phyloP scores from a whole-genome alignment of 306 rosid species.

The Glycine tomentella region DNA sequence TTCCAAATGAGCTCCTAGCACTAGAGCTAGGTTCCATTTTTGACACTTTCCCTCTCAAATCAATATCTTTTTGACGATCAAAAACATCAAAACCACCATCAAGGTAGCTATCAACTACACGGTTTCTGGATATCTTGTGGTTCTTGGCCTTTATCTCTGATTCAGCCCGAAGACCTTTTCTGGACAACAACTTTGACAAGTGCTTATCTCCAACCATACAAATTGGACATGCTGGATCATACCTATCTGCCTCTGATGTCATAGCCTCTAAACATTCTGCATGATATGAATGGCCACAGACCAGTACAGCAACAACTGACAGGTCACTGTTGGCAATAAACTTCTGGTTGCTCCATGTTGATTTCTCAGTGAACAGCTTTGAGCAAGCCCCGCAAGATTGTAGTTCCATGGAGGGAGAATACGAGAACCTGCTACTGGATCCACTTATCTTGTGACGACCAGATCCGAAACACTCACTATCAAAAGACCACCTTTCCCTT shows the following conservation, averaged over 20 bases:
- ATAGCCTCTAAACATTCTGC: constrained; percentile 84
- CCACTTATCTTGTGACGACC: constrained; percentile 72
- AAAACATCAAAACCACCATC: constrained; percentile 59
- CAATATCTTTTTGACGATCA: constrained; percentile 52
- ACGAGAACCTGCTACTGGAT: constrained; percentile 80
- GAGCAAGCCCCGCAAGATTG: constrained; percentile 80
- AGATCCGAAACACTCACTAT: constrained; percentile 75
- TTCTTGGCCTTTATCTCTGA: constrained; percentile 69
- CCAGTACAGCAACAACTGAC: constrained; percentile 78
- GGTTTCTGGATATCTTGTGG: constrained; percentile 70
- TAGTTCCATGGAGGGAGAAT: constrained; percentile 78
- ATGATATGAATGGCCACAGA: constrained; percentile 83
- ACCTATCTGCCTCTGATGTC: constrained; percentile 70
- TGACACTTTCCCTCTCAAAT: constrained; percentile 61
- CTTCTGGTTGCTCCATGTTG: constrained; percentile 78
- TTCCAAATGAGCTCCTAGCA: constrained; percentile 61
- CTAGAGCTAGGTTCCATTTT: constrained; percentile 78
- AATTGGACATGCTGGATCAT: constrained; percentile 81
- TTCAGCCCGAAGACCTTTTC: constrained; percentile 59
- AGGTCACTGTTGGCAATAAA: constrained; percentile 59
- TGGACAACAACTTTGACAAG: constrained; percentile 56
- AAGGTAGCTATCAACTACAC: constrained; percentile 76
- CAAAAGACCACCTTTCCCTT: constrained; percentile 94
- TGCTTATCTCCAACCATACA: constrained; percentile 79
- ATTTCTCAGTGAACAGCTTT: constrained; percentile 70